These are phyloP conservation scores for Aspergillus panamensis DNA, from an alignment of 495 filamentous ascomycete species.

Conservation along the genomic window DNA sequence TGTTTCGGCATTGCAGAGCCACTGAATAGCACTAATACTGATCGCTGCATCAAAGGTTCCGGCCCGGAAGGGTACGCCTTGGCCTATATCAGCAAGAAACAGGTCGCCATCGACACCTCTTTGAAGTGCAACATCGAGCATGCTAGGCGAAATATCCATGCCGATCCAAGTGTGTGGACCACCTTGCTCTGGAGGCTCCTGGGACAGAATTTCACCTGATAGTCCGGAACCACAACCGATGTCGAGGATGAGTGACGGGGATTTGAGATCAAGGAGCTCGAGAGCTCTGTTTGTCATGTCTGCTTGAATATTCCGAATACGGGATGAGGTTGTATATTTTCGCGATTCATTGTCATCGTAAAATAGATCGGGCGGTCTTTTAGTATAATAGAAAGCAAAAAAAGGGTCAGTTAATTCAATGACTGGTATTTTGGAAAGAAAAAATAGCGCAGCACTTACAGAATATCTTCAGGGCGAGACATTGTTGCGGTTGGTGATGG, in stretches of 20 bases:
- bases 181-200: conserved; percentile 58
- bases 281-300: conserved; percentile 92
- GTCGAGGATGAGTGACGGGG: conserved; percentile 86
- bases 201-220: conserved; percentile 86
- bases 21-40: conserved; percentile 91
- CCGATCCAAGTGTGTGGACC: conserved; percentile 92
- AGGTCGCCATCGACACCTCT: conserved; percentile 90
- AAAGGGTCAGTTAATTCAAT: neutral
- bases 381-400: neutral
- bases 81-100: conserved; percentile 87
- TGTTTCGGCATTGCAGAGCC: conserved; percentile 94
- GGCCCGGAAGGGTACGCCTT: conserved; percentile 90
- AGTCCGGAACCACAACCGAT: conserved; percentile 94
- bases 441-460: conserved; percentile 51
- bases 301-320: conserved; percentile 91
- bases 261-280: conserved; percentile 75
- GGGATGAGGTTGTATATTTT: conserved; percentile 96
- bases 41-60: conserved; percentile 94
- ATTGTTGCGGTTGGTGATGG: conserved; percentile 36
- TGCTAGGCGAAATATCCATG: conserved; percentile 89
- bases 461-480: conserved; percentile 93
- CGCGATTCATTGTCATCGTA: conserved; percentile 93
- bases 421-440: neutral
- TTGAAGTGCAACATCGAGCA: conserved; percentile 89
- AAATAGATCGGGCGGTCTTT: conserved; percentile 87